phyloP scores from a whole-genome alignment of 257 asterid species.

The Gentiana straminea region DNA sequence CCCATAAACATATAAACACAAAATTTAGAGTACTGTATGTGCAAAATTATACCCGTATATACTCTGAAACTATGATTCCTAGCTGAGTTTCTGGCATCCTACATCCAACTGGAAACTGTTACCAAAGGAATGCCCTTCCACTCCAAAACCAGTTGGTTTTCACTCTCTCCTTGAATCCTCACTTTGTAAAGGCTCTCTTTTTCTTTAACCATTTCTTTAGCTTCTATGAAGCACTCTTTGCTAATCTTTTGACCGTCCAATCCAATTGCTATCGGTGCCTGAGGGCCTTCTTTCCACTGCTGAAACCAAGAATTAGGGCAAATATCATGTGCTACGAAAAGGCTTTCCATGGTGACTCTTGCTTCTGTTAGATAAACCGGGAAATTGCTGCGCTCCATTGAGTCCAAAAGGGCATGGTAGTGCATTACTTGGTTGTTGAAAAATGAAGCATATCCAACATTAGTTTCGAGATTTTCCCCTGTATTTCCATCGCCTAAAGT shows the following conservation, averaged over 20 bases:
- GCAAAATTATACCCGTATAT: too few relatives aligned
- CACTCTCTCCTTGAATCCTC: constrained; percentile 19
- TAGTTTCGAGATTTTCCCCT: constrained; percentile 11
- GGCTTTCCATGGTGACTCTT: constrained; percentile 26
- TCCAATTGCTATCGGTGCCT: background rate
- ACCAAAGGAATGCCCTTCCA: constrained; percentile 34
- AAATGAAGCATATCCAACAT: constrained; percentile 18
- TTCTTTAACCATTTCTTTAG: constrained; percentile 31
- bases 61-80: too few relatives aligned
- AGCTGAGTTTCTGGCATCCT: too few relatives aligned
- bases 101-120: constrained; percentile 26
- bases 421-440: constrained; percentile 18
- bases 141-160: constrained; percentile 32
- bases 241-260: constrained; percentile 25
- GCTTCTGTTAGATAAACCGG: constrained; percentile 30
- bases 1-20: too few relatives aligned
- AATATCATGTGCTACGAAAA: constrained; percentile 31
- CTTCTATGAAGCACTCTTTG: constrained; percentile 23
- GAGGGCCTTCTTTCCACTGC: constrained; percentile 21
- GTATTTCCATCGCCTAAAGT: constrained; percentile 24
- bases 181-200: constrained; percentile 26
- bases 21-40: too few relatives aligned
- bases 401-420: constrained; percentile 28
- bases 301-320: constrained; percentile 12
- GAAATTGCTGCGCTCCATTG: constrained; percentile 19